Conservation (phyloP, 1,284 basidiomycete species). For the Cryptococcus sp. region DNA sequence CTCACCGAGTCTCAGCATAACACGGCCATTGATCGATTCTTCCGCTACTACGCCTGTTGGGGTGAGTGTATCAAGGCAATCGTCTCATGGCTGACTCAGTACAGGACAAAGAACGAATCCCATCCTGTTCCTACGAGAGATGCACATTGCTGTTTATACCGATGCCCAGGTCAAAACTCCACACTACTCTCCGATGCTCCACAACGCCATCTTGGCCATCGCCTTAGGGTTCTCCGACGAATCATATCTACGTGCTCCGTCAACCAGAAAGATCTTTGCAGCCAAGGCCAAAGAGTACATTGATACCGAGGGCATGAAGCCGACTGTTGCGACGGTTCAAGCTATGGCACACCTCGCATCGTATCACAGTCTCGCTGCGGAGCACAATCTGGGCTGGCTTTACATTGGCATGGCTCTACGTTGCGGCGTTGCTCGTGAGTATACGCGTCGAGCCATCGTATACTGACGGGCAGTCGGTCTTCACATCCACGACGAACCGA, state of each 20-base stretch:
- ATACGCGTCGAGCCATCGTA: neutral
- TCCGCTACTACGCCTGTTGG: constrained; percentile 33
- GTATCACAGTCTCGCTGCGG: constrained; percentile 59
- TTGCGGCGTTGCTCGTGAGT: constrained; percentile 32
- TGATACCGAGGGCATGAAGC: constrained; percentile 62
- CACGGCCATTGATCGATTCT: constrained; percentile 27
- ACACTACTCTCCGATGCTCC: constrained; percentile 70
- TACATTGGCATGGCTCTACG: constrained; percentile 34
- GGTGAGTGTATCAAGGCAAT: constrained; percentile 16
- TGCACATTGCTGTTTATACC: constrained; percentile 17
- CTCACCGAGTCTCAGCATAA: constrained; percentile 31
- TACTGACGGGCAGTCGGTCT: constrained; percentile 19
- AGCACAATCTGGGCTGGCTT: constrained; percentile 36
- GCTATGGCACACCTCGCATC: constrained; percentile 62
- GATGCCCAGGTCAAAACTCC: constrained; percentile 54
- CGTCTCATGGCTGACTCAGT: neutral
- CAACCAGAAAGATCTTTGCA: constrained; percentile 59
- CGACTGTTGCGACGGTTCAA: constrained; percentile 62
- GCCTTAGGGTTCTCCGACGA: constrained; percentile 64
- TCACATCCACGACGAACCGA: constrained; percentile 20
- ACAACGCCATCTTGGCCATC: constrained; percentile 66
- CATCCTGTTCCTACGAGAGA: constrained; percentile 27
- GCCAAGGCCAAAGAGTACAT: constrained; percentile 61
- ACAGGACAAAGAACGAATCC: constrained; percentile 29
- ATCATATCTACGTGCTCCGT: constrained; percentile 57